phyloP scores from a whole-genome alignment of 139 green algal genomes.

The Chlamydomonas incerta region DNA sequence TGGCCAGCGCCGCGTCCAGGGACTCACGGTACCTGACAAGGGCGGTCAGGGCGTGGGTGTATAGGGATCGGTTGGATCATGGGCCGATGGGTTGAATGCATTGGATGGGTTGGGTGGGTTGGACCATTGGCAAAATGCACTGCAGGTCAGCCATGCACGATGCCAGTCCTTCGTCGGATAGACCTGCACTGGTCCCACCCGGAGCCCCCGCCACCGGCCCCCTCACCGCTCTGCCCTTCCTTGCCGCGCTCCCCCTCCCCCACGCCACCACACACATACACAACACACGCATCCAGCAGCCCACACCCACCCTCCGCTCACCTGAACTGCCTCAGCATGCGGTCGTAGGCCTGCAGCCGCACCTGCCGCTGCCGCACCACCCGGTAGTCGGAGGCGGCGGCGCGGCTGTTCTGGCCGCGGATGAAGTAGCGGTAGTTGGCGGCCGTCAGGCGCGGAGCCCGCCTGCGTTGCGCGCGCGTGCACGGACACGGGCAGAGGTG shows the following conservation, averaged over 20 bases:
- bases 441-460: slow-evolving; percentile 70
- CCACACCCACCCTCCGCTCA: background rate
- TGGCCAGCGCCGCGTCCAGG: slow-evolving; percentile 82
- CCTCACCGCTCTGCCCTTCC: too few relatives aligned
- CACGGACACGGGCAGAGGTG: too few relatives aligned
- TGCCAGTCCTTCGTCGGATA: too few relatives aligned
- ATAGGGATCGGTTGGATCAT: too few relatives aligned
- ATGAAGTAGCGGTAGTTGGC: slow-evolving; percentile 89
- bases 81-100: too few relatives aligned
- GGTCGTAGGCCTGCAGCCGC: slow-evolving; percentile 81
- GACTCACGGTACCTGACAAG: slow-evolving; percentile 77
- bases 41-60: background rate
- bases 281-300: background rate
- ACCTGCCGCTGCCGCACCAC: slow-evolving; percentile 64
- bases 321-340: slow-evolving; percentile 72
- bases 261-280: too few relatives aligned
- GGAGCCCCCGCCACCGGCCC: too few relatives aligned
- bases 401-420: slow-evolving; percentile 73
- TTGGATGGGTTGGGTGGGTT: too few relatives aligned
- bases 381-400: slow-evolving; percentile 64
- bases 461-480: background rate
- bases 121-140: too few relatives aligned
- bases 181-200: too few relatives aligned
- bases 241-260: too few relatives aligned
- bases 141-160: too few relatives aligned